These are phyloP conservation scores for Entomortierella chlamydospora DNA, from an alignment of 192 early-diverging fungal genomes.

Conservation along the genomic window DNA sequence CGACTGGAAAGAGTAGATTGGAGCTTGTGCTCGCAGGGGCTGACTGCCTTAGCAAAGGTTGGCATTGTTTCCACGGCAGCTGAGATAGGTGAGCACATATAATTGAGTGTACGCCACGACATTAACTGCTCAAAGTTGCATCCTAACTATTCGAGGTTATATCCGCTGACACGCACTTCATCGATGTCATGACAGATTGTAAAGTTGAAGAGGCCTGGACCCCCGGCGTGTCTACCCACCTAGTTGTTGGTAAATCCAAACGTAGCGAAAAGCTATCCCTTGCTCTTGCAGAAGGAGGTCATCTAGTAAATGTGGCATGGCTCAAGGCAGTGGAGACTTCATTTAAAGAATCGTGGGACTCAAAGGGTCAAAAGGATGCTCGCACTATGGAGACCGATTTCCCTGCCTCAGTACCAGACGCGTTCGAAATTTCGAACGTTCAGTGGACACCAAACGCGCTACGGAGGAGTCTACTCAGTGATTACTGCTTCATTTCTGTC, in stretches of 20 bases:
- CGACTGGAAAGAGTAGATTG: slow-evolving; percentile 39
- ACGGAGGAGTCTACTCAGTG: slow-evolving; percentile 15
- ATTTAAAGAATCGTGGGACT: slow-evolving; percentile 26
- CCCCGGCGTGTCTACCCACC: slow-evolving; percentile 37
- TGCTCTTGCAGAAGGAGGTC: slow-evolving; percentile 39
- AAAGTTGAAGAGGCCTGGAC: slow-evolving; percentile 42
- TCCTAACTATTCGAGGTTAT: not conserved
- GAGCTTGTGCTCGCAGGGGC: slow-evolving; percentile 29
- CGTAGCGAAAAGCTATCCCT: slow-evolving; percentile 24
- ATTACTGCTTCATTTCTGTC: slow-evolving; percentile 38
- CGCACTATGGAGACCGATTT: slow-evolving; percentile 11
- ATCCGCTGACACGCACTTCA: not conserved
- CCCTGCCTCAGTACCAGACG: slow-evolving; percentile 10
- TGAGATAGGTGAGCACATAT: slow-evolving; percentile 33
- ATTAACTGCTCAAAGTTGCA: not conserved
- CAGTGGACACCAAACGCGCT: slow-evolving; percentile 32
- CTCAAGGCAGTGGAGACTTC: slow-evolving; percentile 1
- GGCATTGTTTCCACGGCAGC: slow-evolving; percentile 21
- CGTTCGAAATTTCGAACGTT: slow-evolving; percentile 1
- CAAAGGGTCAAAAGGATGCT: slow-evolving; percentile 12
- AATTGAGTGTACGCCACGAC: no score
- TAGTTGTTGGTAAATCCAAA: slow-evolving; percentile 39
- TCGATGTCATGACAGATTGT: slow-evolving; percentile 4
- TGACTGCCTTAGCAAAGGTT: slow-evolving; percentile 19
- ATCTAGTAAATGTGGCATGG: slow-evolving; percentile 25